Evolutionary conservation across 2,329 filamentous ascomycete genomes (phyloP), one percentile per base, ranked within the genome.

Genomic region (Ophiostoma angusticollis): DNA sequence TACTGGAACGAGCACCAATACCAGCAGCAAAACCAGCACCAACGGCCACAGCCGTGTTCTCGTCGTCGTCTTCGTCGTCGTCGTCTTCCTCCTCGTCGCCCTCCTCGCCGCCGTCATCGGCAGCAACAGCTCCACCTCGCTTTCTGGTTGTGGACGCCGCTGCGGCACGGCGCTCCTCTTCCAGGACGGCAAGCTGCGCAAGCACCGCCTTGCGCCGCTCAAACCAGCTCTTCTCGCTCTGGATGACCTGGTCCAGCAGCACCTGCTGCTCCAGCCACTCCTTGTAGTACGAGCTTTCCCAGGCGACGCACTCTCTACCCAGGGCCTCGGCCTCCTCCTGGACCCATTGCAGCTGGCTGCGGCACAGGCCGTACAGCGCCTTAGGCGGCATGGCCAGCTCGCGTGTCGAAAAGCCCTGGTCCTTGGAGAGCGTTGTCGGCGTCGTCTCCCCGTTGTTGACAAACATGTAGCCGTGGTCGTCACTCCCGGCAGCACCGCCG

Each of bases 191-290:
- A 16, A 69, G 63, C 2, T 60, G 64, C 4, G 60, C 62, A 17
- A 77, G 59, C 5, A 78, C 70, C 5, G 66, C 65, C 49, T 68
- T 60, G 29, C 74, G 67, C 37, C 74, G 64, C 41, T 68, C 63
- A 49, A 77, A 72, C 61, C 78, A 77, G 54, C 78, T 74, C 24
- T 73, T 65, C 55, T 89, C 83, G 50, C 64, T 68, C 50, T 69
- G 59, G 49, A 84, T 68, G 23, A 80, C 69, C 52, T 85, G 83
- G 41, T 84, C 74, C n/a, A 91, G 58, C 14, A 89, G 58, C 22
- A 84, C 68, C 58, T 91, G 83, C 58, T 89, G 89, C 58, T 83
- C 76, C 12, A 75, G 62, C 84, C 84, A 91, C 54, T 85, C 81
- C 45, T 75, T 68, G 54, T 74, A 74, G 57, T 80, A 78, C 11